Base-by-base conservation (phyloP, 768 basidiomycete species). In the Tylopilus balloui region DNA sequence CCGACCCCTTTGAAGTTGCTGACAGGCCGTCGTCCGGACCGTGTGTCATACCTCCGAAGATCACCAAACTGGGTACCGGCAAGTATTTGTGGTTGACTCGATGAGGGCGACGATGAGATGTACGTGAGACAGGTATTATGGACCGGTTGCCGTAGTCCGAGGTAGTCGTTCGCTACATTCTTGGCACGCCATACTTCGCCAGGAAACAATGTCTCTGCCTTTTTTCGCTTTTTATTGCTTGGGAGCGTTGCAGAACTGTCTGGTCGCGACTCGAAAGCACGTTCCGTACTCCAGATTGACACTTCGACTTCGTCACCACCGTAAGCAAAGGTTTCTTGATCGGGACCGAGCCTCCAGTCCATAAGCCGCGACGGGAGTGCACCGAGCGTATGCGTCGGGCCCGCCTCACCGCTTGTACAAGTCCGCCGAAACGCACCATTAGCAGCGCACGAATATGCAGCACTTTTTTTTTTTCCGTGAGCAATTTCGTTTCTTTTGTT, bases 291-390 rank as follows among this genome's bases (percentile, higher is more conserved):
- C 91, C 91, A 93, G 3, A 92, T 60, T 2, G 89, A 92, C 2
- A 88, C 64, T 48, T 91, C 87, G 15, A 93, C 88, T 66, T 93
- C 91, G 53, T 92, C 83, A 3, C 91, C 91, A 12, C 85, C 91
- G 53, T 91, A 92, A 2, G 83, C 77, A 69, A 93, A 92, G 0
- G 76, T 76, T 29, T 73, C 62, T 3, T 68, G 69, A 50, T 78
- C 70, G 15, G 69, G 60, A 1, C 81, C 78, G 20, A 88, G 59
- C 27, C 75, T 74, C 85, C 88, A 89, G 46, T 78, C 80, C 39
- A 68, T 70, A n/a, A 92, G 72, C 19, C 86, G 81, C 51, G 76
- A 81, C 3, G 89, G 88, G 39, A 92, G 75, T 9, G 71, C 71
- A 7, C 74, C 70, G 47, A 70, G 62, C 34, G 60, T 52, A 17